Percentiles rank a stretch among this genome's conserved stretches.
phyloP scores from a whole-genome alignment of 129 eudicot species.

The Flaveria ramosissima region DNA sequence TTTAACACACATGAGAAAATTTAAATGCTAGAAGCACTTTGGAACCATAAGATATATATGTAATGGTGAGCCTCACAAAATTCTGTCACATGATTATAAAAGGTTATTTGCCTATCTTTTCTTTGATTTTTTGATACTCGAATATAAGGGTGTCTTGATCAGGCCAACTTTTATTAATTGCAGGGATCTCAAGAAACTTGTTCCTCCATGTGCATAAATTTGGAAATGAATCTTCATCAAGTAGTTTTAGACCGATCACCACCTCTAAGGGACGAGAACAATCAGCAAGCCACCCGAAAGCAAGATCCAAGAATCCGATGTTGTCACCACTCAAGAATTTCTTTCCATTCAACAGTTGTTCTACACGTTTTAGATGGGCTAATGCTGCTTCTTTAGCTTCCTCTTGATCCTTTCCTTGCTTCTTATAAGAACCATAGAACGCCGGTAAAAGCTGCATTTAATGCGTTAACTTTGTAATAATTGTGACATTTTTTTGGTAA shows the following conservation, averaged over 20 bases:
- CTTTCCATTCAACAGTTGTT: constrained; percentile 48
- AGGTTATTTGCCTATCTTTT: neutral
- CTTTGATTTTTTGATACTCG: constrained; percentile 21
- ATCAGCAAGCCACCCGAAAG: constrained; percentile 52
- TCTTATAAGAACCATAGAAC: constrained; percentile 29
- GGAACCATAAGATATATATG: neutral
- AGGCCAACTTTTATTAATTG: constrained; percentile 48
- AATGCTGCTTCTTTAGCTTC: constrained; percentile 36
- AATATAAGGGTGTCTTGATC: constrained; percentile 45
- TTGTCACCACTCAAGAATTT: constrained; percentile 53
- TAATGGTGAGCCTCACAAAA: neutral
- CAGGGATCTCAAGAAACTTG: constrained; percentile 29
- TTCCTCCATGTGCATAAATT: constrained; percentile 45
- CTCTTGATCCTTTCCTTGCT: constrained; percentile 51
- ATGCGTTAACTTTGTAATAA: neutral
- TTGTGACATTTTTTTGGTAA: neutral
- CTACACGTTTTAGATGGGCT: constrained; percentile 41
- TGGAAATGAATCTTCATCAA: constrained; percentile 48
- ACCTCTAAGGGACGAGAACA: constrained; percentile 39
- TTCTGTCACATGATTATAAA: neutral
- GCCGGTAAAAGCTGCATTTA: constrained; percentile 41
- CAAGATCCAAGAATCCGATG: constrained; percentile 55
- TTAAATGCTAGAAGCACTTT: neutral
- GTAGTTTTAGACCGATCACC: constrained; percentile 32
- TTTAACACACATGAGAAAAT: neutral